Conservation (phyloP, 257 asterid species). For the Pogostemon cablin region DNA sequence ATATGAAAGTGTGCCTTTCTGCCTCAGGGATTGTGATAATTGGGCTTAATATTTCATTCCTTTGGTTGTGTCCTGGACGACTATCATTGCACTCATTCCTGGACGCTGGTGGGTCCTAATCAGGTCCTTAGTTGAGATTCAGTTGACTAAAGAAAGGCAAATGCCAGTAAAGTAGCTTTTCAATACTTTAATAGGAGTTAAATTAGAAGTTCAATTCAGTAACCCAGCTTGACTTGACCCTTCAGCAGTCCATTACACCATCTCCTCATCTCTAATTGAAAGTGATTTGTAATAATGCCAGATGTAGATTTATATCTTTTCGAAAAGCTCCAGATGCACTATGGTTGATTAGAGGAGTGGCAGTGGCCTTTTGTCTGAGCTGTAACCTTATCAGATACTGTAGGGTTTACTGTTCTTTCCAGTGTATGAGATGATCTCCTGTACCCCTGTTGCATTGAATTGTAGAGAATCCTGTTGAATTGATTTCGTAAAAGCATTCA, state of each 20-base stretch:
- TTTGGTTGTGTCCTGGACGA: not conserved
- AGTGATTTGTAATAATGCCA: not conserved
- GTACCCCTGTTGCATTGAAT: not conserved
- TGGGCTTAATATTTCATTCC: not conserved
- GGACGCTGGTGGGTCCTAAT: not conserved
- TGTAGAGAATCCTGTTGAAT: not conserved
- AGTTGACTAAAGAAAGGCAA: not conserved
- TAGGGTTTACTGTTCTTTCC: not conserved
- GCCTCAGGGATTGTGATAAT: conserved; percentile 2
- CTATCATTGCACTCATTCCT: not conserved
- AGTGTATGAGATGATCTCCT: conserved; percentile 8
- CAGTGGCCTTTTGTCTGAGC: not conserved
- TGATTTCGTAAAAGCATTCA: not conserved
- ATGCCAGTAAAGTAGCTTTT: not conserved
- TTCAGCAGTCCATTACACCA: not conserved
- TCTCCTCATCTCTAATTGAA: not conserved
- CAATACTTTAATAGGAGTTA: not conserved
- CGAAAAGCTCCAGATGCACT: not conserved
- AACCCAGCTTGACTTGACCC: conserved; percentile 11
- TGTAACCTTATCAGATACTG: not conserved
- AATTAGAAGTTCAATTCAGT: not conserved
- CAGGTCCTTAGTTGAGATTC: not conserved
- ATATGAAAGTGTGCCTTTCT: not conserved
- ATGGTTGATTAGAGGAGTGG: conserved; percentile 11
- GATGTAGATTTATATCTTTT: conserved; percentile 9